phyloP scores from a whole-genome alignment of 345 rosid genomes.

The Rhodamnia rubescens region DNA sequence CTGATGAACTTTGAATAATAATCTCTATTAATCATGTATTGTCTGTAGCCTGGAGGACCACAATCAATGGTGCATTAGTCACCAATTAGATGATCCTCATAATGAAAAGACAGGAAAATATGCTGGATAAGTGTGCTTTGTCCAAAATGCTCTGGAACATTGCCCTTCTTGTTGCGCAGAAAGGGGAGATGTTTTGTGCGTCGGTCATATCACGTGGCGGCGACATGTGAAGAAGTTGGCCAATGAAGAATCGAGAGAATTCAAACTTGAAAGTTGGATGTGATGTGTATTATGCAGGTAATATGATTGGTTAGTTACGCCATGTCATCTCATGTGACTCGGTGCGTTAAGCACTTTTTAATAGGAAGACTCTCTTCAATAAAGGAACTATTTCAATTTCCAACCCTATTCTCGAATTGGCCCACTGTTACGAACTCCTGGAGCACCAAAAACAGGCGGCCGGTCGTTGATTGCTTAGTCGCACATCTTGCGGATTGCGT shows the following conservation, averaged over 20 bases:
- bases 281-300: fast-evolving
- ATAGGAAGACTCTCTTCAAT: background rate
- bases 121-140: background rate
- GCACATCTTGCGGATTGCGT: background rate
- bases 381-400: background rate
- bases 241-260: background rate
- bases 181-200: background rate
- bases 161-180: background rate
- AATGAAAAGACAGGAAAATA: background rate
- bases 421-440: background rate
- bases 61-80: background rate
- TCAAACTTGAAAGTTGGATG: background rate
- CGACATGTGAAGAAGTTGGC: background rate
- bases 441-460: background rate
- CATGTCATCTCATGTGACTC: fast-evolving
- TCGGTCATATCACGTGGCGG: background rate
- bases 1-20: background rate
- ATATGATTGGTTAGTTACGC: background rate
- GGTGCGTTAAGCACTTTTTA: fast-evolving
- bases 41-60: background rate
- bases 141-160: background rate
- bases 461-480: background rate
- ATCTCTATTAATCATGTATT: background rate
- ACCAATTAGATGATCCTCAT: background rate
- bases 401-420: background rate